Evolutionary conservation across 306 rosid genomes (phyloP), one percentile per base, ranked within the genome.

Genomic region (Hippophae tibetana): DNA sequence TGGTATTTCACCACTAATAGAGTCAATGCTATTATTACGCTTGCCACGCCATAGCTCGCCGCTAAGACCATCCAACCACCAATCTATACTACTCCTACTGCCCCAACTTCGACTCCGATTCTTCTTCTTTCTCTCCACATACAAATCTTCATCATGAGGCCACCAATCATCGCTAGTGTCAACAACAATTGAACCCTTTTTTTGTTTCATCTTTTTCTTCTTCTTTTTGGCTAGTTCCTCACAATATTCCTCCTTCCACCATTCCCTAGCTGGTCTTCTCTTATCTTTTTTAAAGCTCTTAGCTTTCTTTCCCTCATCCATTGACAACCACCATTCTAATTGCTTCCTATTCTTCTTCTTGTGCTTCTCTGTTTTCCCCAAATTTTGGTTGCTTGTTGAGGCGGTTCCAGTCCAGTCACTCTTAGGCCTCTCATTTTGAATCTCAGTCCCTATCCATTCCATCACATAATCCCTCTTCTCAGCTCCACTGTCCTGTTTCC

Each of bases 361-460:
- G 54, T 58, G 73, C 70, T 75, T 73, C 68, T 77, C 76, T 7
- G 7, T 10, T 59, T 78, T 79, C 47, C 31, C 63, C 13, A 44
- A 50, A 5, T 42, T 70, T 56, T 66, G 73, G 3, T 68, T 70
- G 8, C 69, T 72, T 1, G 83, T 69, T 0, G 71, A 56, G 46
- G 69, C 67, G 43, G 73, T 23, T 46, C 72, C 74, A 5, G 63
- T 59, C 73, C 69, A 84, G 25, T 75, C 83, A 41, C 60, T 52
- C 58, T 68, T 74, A 1, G 82, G 79, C 71, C 74, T 75, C 48
- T 80, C 95, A 46, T 62, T 80, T 43, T 79, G 78, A 42, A 85
- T 79, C 57, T 92, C 99, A 14, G 81, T 81, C 10, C 97, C 95
- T 62, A 93, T 84, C 99, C 99, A 93, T 49, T 86, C 94, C 89